A percentile compares a stretch with the other conserved stretches of the same genome.
Conservation (phyloP, 345 rosid species). For the Excoecaria cochinchinensis region DNA sequence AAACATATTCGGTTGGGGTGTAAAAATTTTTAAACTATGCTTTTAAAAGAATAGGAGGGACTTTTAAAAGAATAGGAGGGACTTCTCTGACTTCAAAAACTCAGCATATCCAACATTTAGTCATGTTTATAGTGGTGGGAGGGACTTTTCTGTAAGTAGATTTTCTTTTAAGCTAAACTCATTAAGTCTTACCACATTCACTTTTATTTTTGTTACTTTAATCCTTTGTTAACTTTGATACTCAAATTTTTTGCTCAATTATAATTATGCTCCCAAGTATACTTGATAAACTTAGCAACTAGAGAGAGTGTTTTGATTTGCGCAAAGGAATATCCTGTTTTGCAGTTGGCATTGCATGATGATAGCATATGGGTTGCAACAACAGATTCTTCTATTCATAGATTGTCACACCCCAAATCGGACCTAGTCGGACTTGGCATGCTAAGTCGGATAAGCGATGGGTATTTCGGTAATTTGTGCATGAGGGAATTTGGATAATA, state of each 20-base stretch:
- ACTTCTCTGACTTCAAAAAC: too few relatives aligned
- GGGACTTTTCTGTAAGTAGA: constrained; percentile 91
- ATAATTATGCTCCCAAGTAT: constrained; percentile 53
- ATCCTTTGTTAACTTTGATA: neutral
- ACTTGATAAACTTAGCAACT: constrained; percentile 92
- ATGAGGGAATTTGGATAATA: too few relatives aligned
- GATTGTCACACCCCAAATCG: too few relatives aligned
- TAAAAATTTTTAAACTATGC: too few relatives aligned
- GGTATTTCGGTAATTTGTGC: too few relatives aligned
- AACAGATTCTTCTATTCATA: constrained; percentile 82
- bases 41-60: too few relatives aligned
- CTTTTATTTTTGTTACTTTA: constrained; percentile 7
- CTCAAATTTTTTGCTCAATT: constrained; percentile 14
- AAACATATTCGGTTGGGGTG: too few relatives aligned
- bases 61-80: too few relatives aligned
- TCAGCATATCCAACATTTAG: constrained; percentile 80
- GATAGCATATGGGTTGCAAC: constrained; percentile 93
- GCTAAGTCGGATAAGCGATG: too few relatives aligned
- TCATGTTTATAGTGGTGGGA: constrained; percentile 99
- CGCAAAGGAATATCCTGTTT: constrained; percentile 81
- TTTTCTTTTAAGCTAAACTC: constrained; percentile 10
- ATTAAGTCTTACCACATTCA: neutral
- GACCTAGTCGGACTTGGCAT: too few relatives aligned
- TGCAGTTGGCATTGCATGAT: constrained; percentile 86
- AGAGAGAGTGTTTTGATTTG: constrained; percentile 96